Evolutionary conservation across 441 rosid genomes (phyloP).

Genomic region (Gossypium davidsonii): DNA sequence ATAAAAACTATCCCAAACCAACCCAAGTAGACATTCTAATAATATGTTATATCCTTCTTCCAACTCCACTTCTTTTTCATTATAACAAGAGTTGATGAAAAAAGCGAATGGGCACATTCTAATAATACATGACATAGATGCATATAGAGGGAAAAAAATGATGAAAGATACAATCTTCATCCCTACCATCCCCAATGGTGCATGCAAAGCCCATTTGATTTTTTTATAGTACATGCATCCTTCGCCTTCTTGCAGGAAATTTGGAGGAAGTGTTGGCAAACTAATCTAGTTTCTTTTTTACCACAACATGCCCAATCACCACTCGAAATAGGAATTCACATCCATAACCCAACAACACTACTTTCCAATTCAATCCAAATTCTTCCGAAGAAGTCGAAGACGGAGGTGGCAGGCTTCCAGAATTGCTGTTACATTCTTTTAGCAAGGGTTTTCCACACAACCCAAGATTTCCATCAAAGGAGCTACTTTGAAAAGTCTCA

Average conservation of each 20-base stretch:
- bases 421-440: neutral
- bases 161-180: too few species aligned
- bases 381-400: neutral
- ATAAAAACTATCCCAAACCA: too few species aligned
- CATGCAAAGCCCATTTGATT: too few species aligned
- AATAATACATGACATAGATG: too few species aligned
- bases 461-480: conserved; percentile 15
- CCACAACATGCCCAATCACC: neutral
- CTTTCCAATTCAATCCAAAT: conserved; percentile 14
- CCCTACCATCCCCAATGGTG: too few species aligned
- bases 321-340: conserved; percentile 12
- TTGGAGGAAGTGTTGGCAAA: neutral
- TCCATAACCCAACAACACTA: conserved; percentile 9
- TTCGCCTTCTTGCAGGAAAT: neutral
- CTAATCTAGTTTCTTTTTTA: neutral
- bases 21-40: too few species aligned
- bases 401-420: neutral
- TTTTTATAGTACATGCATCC: neutral
- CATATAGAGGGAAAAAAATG: too few species aligned
- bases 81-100: too few species aligned
- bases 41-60: too few species aligned
- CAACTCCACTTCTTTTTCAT: too few species aligned
- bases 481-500: conserved; percentile 14
- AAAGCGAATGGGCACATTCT: too few species aligned
- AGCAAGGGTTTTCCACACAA: conserved; percentile 12